phyloP scores from a whole-genome alignment of 23 red algal species.

The Agarophyton chilense region DNA sequence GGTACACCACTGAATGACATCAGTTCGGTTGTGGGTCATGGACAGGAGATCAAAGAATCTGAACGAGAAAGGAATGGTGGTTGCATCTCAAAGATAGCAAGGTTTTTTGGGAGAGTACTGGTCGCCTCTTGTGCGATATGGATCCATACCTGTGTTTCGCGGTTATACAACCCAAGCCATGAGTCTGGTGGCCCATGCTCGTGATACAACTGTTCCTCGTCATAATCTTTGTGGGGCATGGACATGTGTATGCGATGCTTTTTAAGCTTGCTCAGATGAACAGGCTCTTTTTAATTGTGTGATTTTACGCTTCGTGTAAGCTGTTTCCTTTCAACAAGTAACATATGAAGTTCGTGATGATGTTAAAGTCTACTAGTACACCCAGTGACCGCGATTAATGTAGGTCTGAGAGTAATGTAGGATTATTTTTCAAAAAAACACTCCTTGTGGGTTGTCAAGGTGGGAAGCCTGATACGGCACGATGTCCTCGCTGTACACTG shows the following conservation, averaged over 20 bases:
- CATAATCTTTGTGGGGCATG: not conserved
- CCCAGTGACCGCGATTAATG: no score
- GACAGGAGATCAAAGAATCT: not conserved
- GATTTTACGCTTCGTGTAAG: no score
- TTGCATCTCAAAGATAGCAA: not conserved
- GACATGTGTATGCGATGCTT: not conserved
- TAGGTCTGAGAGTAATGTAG: no score
- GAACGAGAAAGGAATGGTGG: not conserved
- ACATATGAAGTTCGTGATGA: no score
- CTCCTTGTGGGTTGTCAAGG: no score
- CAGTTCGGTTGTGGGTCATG: not conserved
- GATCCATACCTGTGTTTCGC: not conserved
- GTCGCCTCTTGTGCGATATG: conserved; percentile 4
- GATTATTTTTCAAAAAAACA: no score
- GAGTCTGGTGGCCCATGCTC: not conserved
- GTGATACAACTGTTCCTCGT: not conserved
- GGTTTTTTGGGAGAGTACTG: not conserved
- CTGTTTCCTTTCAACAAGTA: no score
- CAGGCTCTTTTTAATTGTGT: no score
- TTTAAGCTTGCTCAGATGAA: no score
- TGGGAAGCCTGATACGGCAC: no score
- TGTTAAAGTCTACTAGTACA: no score
- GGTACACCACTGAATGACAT: not conserved
- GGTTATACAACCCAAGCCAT: not conserved
- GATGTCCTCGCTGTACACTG: no score